Conservation (phyloP, 129 eudicot genomes). For the Chrysanthemum lavandulifolium region DNA sequence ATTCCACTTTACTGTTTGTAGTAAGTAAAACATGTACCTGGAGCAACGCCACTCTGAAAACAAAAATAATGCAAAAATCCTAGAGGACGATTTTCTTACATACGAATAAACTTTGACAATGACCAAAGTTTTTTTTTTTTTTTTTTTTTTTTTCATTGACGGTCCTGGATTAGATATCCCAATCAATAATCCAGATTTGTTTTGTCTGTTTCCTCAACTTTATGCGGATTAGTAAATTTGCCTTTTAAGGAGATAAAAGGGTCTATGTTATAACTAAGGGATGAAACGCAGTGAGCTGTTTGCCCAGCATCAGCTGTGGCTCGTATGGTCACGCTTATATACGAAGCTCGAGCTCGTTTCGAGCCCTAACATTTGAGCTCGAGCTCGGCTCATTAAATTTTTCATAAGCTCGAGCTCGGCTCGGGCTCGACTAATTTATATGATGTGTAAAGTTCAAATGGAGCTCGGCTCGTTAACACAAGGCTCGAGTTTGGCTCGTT, state of each 20-base stretch:
- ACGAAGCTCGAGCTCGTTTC: no score
- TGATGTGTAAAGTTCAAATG: slow-evolving; percentile 17
- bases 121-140: background rate
- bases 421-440: background rate
- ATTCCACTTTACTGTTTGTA: no score
- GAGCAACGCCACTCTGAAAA: background rate
- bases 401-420: no score
- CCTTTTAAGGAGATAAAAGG: background rate
- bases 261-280: background rate
- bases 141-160: background rate
- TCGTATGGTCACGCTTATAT: no score
- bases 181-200: slow-evolving; percentile 19
- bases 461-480: no score
- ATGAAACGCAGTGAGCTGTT: no score
- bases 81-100: slow-evolving; percentile 23
- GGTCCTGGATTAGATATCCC: slow-evolving; percentile 19
- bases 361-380: no score
- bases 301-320: no score
- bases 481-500: no score
- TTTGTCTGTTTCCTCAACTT: slow-evolving; percentile 27
- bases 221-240: slow-evolving; percentile 1
- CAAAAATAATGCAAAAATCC: no score
- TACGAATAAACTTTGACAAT: slow-evolving; percentile 27
- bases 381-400: no score
- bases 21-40: slow-evolving; percentile 26